Evolutionary conservation across 352 stramenopile species (phyloP).

Genomic region (Globisporangium megalacanthum): DNA sequence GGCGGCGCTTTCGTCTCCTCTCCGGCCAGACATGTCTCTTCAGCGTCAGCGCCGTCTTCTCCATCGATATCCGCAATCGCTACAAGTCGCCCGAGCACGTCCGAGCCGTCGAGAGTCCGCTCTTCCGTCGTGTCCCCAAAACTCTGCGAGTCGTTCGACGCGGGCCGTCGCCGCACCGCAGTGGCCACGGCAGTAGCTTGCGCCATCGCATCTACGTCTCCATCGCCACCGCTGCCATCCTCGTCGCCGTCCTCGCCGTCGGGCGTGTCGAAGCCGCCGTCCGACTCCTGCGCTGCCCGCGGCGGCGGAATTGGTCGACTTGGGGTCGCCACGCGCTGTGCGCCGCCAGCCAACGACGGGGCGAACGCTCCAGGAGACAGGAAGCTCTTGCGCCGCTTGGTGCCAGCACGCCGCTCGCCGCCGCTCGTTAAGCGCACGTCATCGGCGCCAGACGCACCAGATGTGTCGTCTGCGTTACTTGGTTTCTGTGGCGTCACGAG

Average conservation of each 20-base stretch:
- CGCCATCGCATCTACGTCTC: too few relatives aligned
- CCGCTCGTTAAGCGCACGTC: background rate
- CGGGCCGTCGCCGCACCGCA: background rate
- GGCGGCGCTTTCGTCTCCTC: constrained; percentile 9
- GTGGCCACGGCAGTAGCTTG: background rate
- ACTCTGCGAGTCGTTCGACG: constrained; percentile 5
- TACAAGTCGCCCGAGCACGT: constrained; percentile 1
- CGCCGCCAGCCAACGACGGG: constrained; percentile 44
- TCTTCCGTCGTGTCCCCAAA: constrained; percentile 6
- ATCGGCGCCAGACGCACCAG: background rate
- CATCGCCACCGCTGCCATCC: background rate
- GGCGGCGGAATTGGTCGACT: constrained; percentile 11
- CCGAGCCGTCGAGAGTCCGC: constrained; percentile 1
- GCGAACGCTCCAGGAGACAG: constrained; percentile 41
- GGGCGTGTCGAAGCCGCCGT: constrained; percentile 12
- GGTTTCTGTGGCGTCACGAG: constrained; percentile 8
- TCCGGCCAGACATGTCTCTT: background rate
- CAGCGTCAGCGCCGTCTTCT: background rate
- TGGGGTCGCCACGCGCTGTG: constrained; percentile 55
- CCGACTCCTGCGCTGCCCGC: constrained; percentile 1
- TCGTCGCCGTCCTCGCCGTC: constrained; percentile 3
- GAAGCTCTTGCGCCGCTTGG: constrained; percentile 39
- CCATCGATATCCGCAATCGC: background rate
- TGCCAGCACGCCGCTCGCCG: constrained; percentile 21
- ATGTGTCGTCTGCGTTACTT: background rate